Conservation (phyloP, 2,329 filamentous ascomycete species). For the Chaetomium sp. region DNA sequence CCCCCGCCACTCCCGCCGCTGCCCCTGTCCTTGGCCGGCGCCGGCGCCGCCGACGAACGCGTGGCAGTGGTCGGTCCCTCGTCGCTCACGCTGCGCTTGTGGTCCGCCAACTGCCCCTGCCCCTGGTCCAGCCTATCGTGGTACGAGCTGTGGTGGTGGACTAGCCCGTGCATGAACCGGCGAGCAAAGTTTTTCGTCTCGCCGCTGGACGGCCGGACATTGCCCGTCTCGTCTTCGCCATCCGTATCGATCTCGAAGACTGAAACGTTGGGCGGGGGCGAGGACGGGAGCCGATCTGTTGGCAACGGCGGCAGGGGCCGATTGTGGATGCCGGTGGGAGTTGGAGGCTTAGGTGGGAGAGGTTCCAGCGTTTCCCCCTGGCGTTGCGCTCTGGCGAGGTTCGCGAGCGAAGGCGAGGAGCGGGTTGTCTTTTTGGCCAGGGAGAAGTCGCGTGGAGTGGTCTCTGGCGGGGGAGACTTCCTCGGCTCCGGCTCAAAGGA, state of each 20-base stretch:
- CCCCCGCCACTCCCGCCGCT: no score
- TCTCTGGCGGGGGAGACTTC: conserved; percentile 20
- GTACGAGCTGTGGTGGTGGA: conserved; percentile 15
- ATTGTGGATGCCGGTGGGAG: conserved; percentile 11
- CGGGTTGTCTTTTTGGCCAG: conserved; percentile 28
- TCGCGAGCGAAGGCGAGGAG: conserved; percentile 30
- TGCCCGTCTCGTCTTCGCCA: conserved; percentile 37
- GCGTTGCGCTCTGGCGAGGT: conserved; percentile 32
- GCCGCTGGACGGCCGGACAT: not conserved
- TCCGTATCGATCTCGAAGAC: conserved; percentile 55
- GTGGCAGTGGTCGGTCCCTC: conserved; percentile 23
- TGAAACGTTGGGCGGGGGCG: conserved; percentile 41
- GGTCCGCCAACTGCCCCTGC: conserved; percentile 23
- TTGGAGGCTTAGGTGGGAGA: not conserved
- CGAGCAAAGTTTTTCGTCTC: conserved; percentile 37
- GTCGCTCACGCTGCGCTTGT: conserved; percentile 44
- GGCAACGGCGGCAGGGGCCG: conserved; percentile 25
- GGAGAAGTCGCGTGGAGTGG: conserved; percentile 25
- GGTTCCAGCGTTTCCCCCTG: conserved; percentile 1
- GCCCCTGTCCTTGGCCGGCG: not conserved
- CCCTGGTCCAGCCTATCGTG: conserved; percentile 8
- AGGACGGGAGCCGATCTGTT: not conserved
- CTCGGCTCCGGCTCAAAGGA: not conserved
- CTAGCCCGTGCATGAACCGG: conserved; percentile 49
- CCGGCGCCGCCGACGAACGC: not conserved